These are phyloP conservation scores for Tulasnella sp. DNA, from an alignment of 768 basidiomycete species.

Conservation along the genomic window DNA sequence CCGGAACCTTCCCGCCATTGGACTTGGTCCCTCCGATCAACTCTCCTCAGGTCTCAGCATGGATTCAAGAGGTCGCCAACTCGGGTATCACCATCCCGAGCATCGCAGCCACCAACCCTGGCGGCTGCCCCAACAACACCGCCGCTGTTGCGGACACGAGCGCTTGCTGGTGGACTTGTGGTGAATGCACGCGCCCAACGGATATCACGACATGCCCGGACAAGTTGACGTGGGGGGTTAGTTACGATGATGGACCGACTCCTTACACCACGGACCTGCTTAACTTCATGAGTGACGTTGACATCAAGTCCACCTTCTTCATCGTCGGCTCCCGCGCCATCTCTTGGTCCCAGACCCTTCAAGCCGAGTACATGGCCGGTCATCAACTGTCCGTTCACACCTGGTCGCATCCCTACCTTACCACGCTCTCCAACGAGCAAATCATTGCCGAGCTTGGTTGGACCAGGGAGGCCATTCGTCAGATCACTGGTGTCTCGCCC, in stretches of 20 bases:
- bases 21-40: slow-evolving; percentile 51
- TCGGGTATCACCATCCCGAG: slow-evolving; percentile 51
- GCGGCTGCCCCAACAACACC: slow-evolving; percentile 44
- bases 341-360: slow-evolving; percentile 55
- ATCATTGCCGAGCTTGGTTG: slow-evolving; percentile 85
- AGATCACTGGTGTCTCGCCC: slow-evolving; percentile 43
- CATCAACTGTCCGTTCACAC: slow-evolving; percentile 70
- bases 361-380: slow-evolving; percentile 60
- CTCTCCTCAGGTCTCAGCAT: slow-evolving; percentile 52
- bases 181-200: slow-evolving; percentile 49
- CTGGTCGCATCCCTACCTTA: slow-evolving; percentile 61
- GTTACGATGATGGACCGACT: slow-evolving; percentile 72
- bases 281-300: slow-evolving; percentile 47
- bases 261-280: slow-evolving; percentile 66
- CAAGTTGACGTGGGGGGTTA: slow-evolving; percentile 42
- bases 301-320: slow-evolving; percentile 78
- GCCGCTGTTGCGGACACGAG: slow-evolving; percentile 41
- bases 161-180: slow-evolving; percentile 75
- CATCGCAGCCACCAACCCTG: slow-evolving; percentile 27
- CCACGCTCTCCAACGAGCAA: slow-evolving; percentile 63
- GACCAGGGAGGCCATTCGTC: slow-evolving; percentile 75
- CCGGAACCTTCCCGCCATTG: slow-evolving; percentile 53
- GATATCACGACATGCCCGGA: slow-evolving; percentile 71
- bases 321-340: slow-evolving; percentile 70
- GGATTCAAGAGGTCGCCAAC: slow-evolving; percentile 42